A percentile compares a stretch with the other conserved stretches of the same genome.
Conservation (phyloP, 2,329 filamentous ascomycete species). For the Biscogniauxia marginata region DNA sequence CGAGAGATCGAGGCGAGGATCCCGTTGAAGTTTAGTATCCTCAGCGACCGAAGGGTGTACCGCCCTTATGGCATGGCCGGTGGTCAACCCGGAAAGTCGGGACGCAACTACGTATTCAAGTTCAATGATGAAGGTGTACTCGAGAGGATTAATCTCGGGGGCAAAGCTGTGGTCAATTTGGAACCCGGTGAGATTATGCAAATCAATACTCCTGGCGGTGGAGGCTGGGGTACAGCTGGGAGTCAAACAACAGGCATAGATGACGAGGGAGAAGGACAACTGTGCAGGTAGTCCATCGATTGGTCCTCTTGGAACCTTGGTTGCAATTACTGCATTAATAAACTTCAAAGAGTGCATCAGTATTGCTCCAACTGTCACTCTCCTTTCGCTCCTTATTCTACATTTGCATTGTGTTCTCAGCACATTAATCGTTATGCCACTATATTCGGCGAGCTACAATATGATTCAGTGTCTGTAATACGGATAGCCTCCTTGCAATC, state of each 20-base stretch:
- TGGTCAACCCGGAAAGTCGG: conserved; percentile 64
- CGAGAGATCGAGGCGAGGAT: conserved; percentile 71
- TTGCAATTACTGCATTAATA: neutral
- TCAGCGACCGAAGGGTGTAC: conserved; percentile 69
- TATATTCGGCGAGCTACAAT: too few relatives aligned
- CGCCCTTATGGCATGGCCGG: conserved; percentile 71
- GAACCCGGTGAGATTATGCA: conserved; percentile 35
- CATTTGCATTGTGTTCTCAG: too few relatives aligned
- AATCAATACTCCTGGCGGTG: conserved; percentile 37
- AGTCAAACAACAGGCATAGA: neutral
- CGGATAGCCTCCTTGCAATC: too few relatives aligned
- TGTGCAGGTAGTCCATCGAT: neutral
- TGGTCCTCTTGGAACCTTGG: neutral
- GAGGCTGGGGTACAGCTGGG: conserved; percentile 25
- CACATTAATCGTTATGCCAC: too few relatives aligned
- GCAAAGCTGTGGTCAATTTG: conserved; percentile 33
- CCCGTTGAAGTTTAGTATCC: conserved; percentile 66
- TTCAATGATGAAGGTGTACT: conserved; percentile 25
- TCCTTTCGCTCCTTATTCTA: too few relatives aligned
- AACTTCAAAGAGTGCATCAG: neutral
- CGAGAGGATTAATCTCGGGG: conserved; percentile 33
- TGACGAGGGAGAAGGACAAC: neutral
- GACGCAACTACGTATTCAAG: conserved; percentile 48
- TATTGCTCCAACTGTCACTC: neutral
- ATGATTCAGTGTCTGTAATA: too few relatives aligned